phyloP scores from a whole-genome alignment of 371 early-diverging fungal genomes.

The Mucor velutinosus region DNA sequence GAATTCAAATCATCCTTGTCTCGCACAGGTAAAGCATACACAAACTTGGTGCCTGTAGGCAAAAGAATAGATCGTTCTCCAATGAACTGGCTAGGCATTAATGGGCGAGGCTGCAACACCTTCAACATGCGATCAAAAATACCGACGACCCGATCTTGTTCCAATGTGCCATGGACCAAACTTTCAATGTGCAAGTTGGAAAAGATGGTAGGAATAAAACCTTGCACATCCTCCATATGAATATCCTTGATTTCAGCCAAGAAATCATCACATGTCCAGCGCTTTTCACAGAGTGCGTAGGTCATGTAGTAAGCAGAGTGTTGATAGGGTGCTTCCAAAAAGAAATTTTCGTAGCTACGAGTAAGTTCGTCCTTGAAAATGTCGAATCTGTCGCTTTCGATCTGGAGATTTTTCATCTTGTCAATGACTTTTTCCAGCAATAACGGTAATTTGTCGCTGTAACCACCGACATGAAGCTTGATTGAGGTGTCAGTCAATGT shows the following conservation, averaged over 20 bases:
- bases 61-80: constrained; percentile 63
- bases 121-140: constrained; percentile 57
- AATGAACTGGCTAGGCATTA: constrained; percentile 64
- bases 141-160: constrained; percentile 58
- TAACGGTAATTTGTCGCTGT: constrained; percentile 79
- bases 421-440: constrained; percentile 72
- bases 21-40: constrained; percentile 61
- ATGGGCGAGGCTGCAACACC: constrained; percentile 54
- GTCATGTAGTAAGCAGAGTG: constrained; percentile 76
- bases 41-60: constrained; percentile 48
- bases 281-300: constrained; percentile 66
- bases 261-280: constrained; percentile 84
- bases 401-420: constrained; percentile 62
- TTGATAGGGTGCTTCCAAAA: constrained; percentile 71
- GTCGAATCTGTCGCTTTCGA: constrained; percentile 72
- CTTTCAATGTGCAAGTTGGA: constrained; percentile 74
- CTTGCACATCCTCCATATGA: constrained; percentile 65
- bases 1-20: constrained; percentile 83
- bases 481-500: neutral
- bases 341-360: constrained; percentile 69
- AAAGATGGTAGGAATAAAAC: constrained; percentile 68
- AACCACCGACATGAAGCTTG: constrained; percentile 70
- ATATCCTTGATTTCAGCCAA: constrained; percentile 56
- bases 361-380: constrained; percentile 70
- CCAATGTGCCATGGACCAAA: constrained; percentile 83